phyloP scores from a whole-genome alignment of 2,329 filamentous ascomycete genomes.

The Trichoderma hamatum region DNA sequence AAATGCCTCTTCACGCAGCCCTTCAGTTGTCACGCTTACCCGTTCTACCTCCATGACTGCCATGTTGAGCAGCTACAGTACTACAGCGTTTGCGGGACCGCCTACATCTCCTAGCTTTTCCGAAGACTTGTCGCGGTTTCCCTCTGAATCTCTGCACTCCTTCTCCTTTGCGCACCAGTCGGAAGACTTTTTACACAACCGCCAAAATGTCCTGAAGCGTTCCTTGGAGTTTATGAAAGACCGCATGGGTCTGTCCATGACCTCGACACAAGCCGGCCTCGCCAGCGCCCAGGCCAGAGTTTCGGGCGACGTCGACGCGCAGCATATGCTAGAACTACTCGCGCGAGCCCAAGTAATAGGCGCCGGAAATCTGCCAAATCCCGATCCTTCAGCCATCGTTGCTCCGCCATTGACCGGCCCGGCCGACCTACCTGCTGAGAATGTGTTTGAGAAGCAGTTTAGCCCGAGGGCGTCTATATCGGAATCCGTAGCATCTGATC shows the following conservation, averaged over 20 bases:
- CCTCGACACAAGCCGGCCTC: constrained; percentile 70
- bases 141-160: constrained; percentile 93
- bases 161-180: constrained; percentile 98
- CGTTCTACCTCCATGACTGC: constrained; percentile 73
- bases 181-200: constrained; percentile 86
- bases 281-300: constrained; percentile 81
- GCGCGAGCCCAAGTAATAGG: constrained; percentile 79
- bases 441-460: constrained; percentile 86
- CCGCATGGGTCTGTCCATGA: constrained; percentile 75
- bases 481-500: constrained; percentile 47
- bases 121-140: constrained; percentile 91
- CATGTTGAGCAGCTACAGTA: constrained; percentile 61
- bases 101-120: constrained; percentile 74
- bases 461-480: constrained; percentile 56
- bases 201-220: constrained; percentile 89
- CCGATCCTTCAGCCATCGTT: constrained; percentile 46
- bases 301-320: constrained; percentile 81
- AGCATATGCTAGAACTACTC: constrained; percentile 87
- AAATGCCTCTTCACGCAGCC: constrained; percentile 63
- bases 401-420: constrained; percentile 76
- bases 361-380: constrained; percentile 61
- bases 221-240: constrained; percentile 97
- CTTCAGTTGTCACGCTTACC: constrained; percentile 59
- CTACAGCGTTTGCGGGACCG: constrained; percentile 59
- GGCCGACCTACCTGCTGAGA: constrained; percentile 70